These are phyloP conservation scores for Yamadazyma aaseri DNA, from an alignment of 1,139 yeast genomes.

Conservation along the genomic window DNA sequence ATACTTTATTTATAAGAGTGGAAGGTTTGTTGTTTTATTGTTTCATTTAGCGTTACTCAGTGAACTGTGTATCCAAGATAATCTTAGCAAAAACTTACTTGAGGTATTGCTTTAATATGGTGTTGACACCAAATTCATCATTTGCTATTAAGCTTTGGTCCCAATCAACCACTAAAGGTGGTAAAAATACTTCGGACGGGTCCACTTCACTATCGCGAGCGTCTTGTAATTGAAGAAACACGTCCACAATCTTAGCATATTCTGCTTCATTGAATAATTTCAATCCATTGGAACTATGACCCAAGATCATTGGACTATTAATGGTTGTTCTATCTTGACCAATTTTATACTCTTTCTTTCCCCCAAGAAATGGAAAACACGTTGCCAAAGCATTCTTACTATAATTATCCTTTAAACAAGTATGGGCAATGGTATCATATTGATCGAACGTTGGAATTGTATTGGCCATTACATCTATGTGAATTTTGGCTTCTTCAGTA, in stretches of 20 bases:
- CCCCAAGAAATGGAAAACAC: conserved; percentile 38
- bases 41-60: no score
- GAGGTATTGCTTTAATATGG: conserved; percentile 31
- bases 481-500: conserved; percentile 27
- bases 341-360: conserved; percentile 20
- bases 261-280: conserved; percentile 40
- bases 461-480: conserved; percentile 38
- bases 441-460: conserved; percentile 48
- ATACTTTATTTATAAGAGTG: no score
- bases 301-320: conserved; percentile 27
- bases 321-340: conserved; percentile 25
- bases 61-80: no score
- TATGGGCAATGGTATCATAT: conserved; percentile 29
- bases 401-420: conserved; percentile 26
- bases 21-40: no score
- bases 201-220: conserved; percentile 25
- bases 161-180: conserved; percentile 51
- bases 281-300: conserved; percentile 21
- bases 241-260: conserved; percentile 40
- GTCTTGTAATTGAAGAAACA: conserved; percentile 32
- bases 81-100: no score
- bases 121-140: conserved; percentile 33
- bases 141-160: conserved; percentile 45
- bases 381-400: conserved; percentile 28
- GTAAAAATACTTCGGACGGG: conserved; percentile 36